phyloP scores from a whole-genome alignment of 1,139 yeast species.

The Geotrichum europaeum region DNA sequence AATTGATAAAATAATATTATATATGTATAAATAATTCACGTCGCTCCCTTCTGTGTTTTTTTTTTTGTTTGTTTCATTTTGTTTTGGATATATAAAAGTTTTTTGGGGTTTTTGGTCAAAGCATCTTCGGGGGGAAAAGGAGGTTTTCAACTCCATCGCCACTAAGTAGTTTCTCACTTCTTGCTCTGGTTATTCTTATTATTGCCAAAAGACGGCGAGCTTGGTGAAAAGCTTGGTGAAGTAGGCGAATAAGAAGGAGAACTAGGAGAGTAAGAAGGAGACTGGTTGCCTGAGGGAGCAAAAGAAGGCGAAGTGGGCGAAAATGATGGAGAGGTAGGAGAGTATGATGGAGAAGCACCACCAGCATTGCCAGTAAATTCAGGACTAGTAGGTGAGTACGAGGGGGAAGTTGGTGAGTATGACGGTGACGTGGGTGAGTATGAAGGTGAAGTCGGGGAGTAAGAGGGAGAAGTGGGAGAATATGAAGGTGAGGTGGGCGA shows the following conservation, averaged over 20 bases:
- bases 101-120: not conserved
- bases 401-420: slow-evolving; percentile 70
- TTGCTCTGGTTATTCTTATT: slow-evolving; percentile 2
- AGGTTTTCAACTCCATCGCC: not conserved
- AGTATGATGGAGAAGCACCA: slow-evolving; percentile 63
- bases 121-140: not conserved
- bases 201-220: slow-evolving; percentile 50
- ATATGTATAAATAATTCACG: not conserved
- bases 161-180: not conserved
- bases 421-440: slow-evolving; percentile 62
- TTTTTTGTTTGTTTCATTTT: not conserved
- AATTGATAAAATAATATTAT: not conserved
- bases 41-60: not conserved
- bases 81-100: not conserved
- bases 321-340: slow-evolving; percentile 67
- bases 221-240: slow-evolving; percentile 56
- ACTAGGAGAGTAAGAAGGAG: slow-evolving; percentile 58
- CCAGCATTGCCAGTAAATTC: slow-evolving; percentile 68
- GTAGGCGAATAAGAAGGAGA: slow-evolving; percentile 71
- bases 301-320: slow-evolving; percentile 65
- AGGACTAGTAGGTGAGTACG: slow-evolving; percentile 66
- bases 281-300: slow-evolving; percentile 44
- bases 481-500: slow-evolving; percentile 59
- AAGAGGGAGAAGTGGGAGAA: slow-evolving; percentile 60
- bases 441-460: slow-evolving; percentile 67